phyloP scores from a whole-genome alignment of 208 protist genomes.

The Acanthamoeba royreba region DNA sequence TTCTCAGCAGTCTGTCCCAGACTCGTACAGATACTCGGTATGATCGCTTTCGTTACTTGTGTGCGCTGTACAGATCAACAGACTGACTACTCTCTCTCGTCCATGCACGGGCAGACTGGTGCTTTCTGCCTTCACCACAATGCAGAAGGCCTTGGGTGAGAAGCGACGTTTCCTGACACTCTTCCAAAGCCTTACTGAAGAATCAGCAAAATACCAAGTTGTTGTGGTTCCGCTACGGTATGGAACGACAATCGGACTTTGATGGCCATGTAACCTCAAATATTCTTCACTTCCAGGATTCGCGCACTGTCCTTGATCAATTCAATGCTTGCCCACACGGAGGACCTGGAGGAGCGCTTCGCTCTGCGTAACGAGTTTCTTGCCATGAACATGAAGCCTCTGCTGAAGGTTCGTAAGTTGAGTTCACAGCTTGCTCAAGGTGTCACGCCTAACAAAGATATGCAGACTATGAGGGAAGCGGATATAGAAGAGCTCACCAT shows the following conservation, averaged over 20 bases:
- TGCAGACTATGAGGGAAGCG: background rate
- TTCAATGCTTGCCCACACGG: background rate
- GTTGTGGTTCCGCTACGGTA: background rate
- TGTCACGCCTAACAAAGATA: too few relatives aligned
- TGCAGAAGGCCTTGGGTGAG: background rate
- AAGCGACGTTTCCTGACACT: slow-evolving; percentile 17
- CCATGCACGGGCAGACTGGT: background rate
- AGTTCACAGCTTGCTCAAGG: too few relatives aligned
- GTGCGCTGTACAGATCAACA: too few relatives aligned
- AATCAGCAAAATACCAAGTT: slow-evolving; percentile 30
- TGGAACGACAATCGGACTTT: too few relatives aligned
- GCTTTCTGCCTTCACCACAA: background rate
- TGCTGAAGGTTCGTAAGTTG: too few relatives aligned
- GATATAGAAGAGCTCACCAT: background rate
- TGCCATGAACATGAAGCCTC: background rate
- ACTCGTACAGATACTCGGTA: background rate
- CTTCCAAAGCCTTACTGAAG: slow-evolving; percentile 1
- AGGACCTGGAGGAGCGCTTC: slow-evolving; percentile 26
- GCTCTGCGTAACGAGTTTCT: slow-evolving; percentile 39
- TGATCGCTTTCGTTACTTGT: too few relatives aligned
- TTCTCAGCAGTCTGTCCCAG: background rate
- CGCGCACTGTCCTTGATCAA: background rate
- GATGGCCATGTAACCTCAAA: too few relatives aligned
- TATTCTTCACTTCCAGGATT: too few relatives aligned
- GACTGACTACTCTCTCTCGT: too few relatives aligned